phyloP scores from a whole-genome alignment of 345 rosid species.

The Citrus mangshanensis region DNA sequence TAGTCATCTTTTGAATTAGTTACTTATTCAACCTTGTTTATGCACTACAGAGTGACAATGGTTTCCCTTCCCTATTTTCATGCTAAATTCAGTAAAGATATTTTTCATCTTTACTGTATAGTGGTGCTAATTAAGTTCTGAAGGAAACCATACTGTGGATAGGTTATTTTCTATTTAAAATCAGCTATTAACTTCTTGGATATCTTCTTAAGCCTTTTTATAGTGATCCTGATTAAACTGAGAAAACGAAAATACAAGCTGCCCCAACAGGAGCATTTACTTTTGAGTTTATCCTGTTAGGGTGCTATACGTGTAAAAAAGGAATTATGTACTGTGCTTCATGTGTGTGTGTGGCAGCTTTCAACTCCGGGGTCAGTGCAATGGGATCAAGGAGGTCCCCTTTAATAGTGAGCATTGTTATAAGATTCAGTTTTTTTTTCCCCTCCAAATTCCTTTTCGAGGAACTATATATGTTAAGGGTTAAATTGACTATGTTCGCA shows the following conservation, averaged over 20 bases:
- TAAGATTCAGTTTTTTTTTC: neutral
- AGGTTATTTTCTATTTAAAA: neutral
- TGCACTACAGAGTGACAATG: too few species aligned
- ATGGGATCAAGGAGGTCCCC: neutral
- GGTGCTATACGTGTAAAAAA: too few species aligned
- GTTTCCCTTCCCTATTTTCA: too few species aligned
- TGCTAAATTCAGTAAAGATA: neutral
- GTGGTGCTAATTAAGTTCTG: neutral
- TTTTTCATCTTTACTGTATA: neutral
- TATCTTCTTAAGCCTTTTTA: neutral
- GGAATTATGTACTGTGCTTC: neutral
- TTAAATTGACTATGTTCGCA: neutral
- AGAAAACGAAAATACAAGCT: neutral
- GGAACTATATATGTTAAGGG: neutral
- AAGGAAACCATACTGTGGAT: neutral
- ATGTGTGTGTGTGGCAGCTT: neutral
- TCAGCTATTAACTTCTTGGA: neutral
- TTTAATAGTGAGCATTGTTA: conserved; percentile 5
- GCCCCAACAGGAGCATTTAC: neutral
- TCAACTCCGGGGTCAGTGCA: neutral
- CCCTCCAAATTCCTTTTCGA: neutral
- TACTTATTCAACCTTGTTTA: neutral
- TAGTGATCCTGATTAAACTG: neutral
- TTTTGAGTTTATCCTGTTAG: neutral
- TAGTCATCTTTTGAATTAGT: neutral